Evolutionary conservation across 768 basidiomycete genomes (phyloP), one percentile per base, ranked within the genome.

Genomic region (Epithele typhae): DNA sequence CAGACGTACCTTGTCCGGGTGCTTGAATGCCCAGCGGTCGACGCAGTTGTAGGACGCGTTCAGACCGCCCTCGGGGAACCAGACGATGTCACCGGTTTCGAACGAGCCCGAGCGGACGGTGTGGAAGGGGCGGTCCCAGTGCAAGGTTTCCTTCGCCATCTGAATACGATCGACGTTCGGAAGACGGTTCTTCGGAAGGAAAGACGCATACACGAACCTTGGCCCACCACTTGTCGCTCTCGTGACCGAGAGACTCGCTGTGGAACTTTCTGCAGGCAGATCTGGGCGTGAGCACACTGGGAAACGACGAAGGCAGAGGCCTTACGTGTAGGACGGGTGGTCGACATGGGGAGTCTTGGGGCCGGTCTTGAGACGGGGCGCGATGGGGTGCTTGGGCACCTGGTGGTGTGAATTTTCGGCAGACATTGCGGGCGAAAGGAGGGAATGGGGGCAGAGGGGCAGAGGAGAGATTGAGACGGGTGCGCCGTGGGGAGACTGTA

Each of bases 1-100:
- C 27, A 24, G 27, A 38, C 30, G 33, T 40, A 82, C 87, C 70
- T 81, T 84, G 64, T 96, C 70, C 0, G 95, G 96, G 59, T 93
- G 71, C 62, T 82, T 79, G 72, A 86, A 93, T 14, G 91, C 95
- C 85, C 92, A 94, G 46, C 95, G 81, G 65, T 99, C 96, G 40
- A 99, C 91, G 59, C 92, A 95, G 68, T 99, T 99, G 76, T 98
- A 98, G 8, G 92, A 82, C 1, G 86, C 95, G 60, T 94, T 96
- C 56, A 95, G 68, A 4, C 75, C 84, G 24, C 95, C 95, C 59
- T 99, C 94, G 4, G 92, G 92, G 78, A 97, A 98, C 95, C 95
- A 98, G 52, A 78, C 77, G 49, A 95, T 82, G 63, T 96, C 91
- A 23, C 94, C 95, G 2, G 77, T 79, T 59, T 78, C 75, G 59